Percentiles rank a stretch among this genome's conserved stretches.
Evolutionary conservation across 2,329 filamentous ascomycete species (phyloP).

Genomic region (Dryadomyces sulphureus): DNA sequence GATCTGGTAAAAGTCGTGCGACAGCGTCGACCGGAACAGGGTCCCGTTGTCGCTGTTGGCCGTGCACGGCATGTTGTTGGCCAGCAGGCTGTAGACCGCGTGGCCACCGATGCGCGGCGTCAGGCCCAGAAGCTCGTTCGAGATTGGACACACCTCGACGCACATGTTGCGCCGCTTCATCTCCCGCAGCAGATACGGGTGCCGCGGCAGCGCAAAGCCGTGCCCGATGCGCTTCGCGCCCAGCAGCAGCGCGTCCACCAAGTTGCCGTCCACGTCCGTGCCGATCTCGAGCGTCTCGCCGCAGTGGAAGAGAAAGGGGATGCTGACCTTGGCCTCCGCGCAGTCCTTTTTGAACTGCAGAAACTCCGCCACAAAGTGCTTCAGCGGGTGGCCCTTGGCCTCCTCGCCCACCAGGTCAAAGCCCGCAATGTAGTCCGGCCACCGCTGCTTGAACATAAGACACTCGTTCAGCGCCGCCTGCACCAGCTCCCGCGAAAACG

Average conservation of each 20-base stretch:
- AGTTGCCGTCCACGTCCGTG: conserved; percentile 48
- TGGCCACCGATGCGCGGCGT: conserved; percentile 52
- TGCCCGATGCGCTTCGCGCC: conserved; percentile 58
- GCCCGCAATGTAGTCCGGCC: conserved; percentile 46
- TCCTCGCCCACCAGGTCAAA: conserved; percentile 62
- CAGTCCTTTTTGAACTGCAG: conserved; percentile 41
- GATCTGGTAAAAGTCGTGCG: conserved; percentile 65
- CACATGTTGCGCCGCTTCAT: conserved; percentile 52
- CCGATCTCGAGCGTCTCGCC: conserved; percentile 59
- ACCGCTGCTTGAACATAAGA: conserved; percentile 40
- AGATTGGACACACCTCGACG: conserved; percentile 65
- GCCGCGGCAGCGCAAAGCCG: conserved; percentile 53
- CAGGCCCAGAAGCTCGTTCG: conserved; percentile 60
- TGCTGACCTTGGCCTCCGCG: conserved; percentile 29
- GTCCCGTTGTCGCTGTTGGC: conserved; percentile 64
- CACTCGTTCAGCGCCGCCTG: conserved; percentile 43
- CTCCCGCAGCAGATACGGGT: conserved; percentile 48
- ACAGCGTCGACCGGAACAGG: conserved; percentile 57
- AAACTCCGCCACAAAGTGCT: conserved; percentile 38
- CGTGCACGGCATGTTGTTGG: conserved; percentile 60
- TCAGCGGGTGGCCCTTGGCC: conserved; percentile 41
- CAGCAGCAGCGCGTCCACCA: conserved; percentile 53
- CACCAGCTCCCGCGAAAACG: conserved; percentile 34
- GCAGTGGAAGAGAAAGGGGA: conserved; percentile 64
- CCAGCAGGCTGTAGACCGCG: conserved; percentile 50